Evolutionary conservation across 768 basidiomycete species (phyloP).

Genomic region (Leccinellum rugosiceps): DNA sequence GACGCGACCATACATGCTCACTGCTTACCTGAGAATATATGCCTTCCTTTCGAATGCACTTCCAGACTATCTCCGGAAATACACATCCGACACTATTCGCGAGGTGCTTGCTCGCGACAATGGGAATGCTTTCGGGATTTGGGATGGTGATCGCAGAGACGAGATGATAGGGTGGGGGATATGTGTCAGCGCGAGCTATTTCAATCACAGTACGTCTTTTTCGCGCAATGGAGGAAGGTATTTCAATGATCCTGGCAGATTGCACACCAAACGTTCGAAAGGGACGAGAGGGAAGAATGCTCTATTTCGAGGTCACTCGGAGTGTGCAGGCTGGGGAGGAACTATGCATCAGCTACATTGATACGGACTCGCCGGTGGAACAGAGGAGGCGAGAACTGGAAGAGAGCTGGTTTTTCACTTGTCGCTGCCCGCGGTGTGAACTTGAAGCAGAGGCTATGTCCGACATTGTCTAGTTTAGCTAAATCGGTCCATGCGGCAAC

Average conservation of each 20-base stretch:
- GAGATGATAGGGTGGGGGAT: constrained; percentile 69
- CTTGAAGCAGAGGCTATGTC: constrained; percentile 16
- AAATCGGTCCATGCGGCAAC: constrained; percentile 3
- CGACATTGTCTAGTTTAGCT: neutral
- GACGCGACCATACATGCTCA: constrained; percentile 48
- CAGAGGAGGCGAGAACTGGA: constrained; percentile 41
- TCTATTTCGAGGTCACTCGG: constrained; percentile 46
- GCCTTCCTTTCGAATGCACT: constrained; percentile 46
- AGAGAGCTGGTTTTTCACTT: constrained; percentile 56
- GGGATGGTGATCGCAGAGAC: constrained; percentile 47
- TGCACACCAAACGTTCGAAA: constrained; percentile 54
- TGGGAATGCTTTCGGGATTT: constrained; percentile 69
- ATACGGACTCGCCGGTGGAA: constrained; percentile 27
- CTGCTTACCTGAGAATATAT: constrained; percentile 52
- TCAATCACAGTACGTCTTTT: constrained; percentile 57
- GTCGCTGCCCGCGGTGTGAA: constrained; percentile 48
- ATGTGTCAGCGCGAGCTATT: constrained; percentile 60
- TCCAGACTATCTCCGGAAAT: constrained; percentile 27
- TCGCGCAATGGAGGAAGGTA: neutral
- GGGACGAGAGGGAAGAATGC: constrained; percentile 38
- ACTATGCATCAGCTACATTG: constrained; percentile 57
- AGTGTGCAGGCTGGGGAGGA: constrained; percentile 50
- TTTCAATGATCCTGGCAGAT: constrained; percentile 32
- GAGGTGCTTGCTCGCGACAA: constrained; percentile 55
- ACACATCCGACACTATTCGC: constrained; percentile 44